These are phyloP conservation scores for Rhizophagus sp. DNA, from an alignment of 192 early-diverging fungal species.

Conservation along the genomic window DNA sequence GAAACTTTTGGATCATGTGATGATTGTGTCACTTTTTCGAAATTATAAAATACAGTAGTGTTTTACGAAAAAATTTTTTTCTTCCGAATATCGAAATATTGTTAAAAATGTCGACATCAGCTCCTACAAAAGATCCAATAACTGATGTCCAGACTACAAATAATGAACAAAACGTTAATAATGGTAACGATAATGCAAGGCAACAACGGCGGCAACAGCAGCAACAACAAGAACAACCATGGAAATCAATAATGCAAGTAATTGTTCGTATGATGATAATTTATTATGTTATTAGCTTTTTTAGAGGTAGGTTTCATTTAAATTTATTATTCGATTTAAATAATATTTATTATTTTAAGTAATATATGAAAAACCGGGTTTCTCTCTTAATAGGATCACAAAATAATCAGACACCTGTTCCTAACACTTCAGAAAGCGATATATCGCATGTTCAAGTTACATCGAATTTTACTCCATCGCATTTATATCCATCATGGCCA, in stretches of 20 bases:
- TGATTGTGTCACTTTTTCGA: too few relatives aligned
- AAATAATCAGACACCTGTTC: background rate
- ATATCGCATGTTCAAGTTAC: background rate
- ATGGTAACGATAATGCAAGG: background rate
- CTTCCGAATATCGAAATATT: background rate
- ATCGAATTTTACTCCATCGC: background rate
- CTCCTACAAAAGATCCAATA: background rate
- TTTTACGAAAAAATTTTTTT: too few relatives aligned
- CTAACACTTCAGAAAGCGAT: background rate
- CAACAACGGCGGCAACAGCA: background rate
- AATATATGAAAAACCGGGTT: background rate
- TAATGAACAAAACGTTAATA: background rate
- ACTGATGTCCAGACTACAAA: background rate
- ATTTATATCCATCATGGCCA: background rate
- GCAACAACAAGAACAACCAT: background rate
- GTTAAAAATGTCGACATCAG: too few relatives aligned
- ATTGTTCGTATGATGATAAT: background rate
- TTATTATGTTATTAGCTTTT: constrained; percentile 1
- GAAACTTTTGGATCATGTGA: too few relatives aligned
- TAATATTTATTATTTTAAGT: background rate
- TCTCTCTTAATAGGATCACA: background rate
- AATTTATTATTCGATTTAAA: background rate
- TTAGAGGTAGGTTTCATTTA: background rate
- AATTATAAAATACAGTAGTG: too few relatives aligned
- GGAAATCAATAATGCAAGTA: constrained; percentile 1